Evolutionary conservation across 495 filamentous ascomycete genomes (phyloP).

Genomic region (Tuber indicum): DNA sequence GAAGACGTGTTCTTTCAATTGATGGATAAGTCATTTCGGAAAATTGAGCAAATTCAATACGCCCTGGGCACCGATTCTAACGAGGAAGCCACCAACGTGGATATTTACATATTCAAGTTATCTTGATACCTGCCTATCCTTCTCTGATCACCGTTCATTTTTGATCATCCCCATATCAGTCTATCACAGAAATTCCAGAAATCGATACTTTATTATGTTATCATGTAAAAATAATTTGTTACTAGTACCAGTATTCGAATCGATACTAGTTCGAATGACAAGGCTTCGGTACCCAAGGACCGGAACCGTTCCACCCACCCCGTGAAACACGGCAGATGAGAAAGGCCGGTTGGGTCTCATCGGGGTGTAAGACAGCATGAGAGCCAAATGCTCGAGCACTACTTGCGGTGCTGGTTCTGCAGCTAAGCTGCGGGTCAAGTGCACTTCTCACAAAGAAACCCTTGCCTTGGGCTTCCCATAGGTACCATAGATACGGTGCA

Average conservation of each 20-base stretch:
- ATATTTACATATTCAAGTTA: neutral
- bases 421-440: neutral
- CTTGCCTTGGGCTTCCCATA: neutral
- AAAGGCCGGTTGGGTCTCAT: constrained; percentile 10
- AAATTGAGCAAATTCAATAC: constrained; percentile 18
- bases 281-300: constrained; percentile 2
- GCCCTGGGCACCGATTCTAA: neutral
- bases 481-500: neutral
- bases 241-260: neutral
- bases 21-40: constrained; percentile 47
- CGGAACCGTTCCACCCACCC: constrained; percentile 6
- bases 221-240: neutral
- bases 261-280: neutral
- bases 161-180: neutral
- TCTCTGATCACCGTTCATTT: neutral
- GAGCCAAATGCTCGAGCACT: neutral
- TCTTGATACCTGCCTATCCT: neutral
- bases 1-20: constrained; percentile 75
- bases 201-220: neutral
- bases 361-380: constrained; percentile 17
- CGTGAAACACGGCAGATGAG: constrained; percentile 27
- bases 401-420: neutral
- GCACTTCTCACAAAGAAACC: neutral
- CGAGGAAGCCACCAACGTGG: neutral
- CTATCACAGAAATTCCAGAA: neutral